These are phyloP conservation scores for Salix purpurea DNA, from an alignment of 345 rosid genomes.

Conservation along the genomic window DNA sequence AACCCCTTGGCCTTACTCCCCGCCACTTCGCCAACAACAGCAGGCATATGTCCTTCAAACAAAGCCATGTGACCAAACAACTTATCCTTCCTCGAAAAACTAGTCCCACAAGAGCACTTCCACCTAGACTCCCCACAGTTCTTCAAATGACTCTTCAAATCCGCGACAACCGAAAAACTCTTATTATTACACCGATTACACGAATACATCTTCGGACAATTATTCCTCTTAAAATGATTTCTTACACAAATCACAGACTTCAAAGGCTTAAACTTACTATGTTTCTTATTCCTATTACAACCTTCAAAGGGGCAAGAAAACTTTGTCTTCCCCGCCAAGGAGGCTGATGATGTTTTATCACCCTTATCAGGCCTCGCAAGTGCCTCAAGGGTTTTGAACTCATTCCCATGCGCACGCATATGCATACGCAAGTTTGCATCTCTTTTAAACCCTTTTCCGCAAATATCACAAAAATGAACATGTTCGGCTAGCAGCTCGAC, in stretches of 20 bases:
- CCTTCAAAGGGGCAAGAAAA: slow-evolving; percentile 70
- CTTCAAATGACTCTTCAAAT: slow-evolving; percentile 62
- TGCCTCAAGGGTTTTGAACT: slow-evolving; percentile 61
- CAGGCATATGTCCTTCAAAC: slow-evolving; percentile 81
- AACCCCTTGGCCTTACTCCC: slow-evolving; percentile 3
- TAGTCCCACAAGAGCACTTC: slow-evolving; percentile 67
- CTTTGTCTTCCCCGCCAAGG: slow-evolving; percentile 8
- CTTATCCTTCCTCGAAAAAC: slow-evolving; percentile 69
- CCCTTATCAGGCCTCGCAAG: slow-evolving; percentile 37
- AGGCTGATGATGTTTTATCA: not conserved
- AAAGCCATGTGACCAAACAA: slow-evolving; percentile 63
- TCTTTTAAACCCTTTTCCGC: slow-evolving; percentile 74
- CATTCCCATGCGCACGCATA: slow-evolving; percentile 75
- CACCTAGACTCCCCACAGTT: slow-evolving; percentile 62
- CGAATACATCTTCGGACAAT: slow-evolving; percentile 64
- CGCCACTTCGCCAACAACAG: slow-evolving; percentile 21
- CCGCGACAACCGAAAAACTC: slow-evolving; percentile 57
- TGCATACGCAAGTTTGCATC: slow-evolving; percentile 79
- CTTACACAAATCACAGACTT: slow-evolving; percentile 59
- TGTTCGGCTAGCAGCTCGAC: slow-evolving; percentile 63
- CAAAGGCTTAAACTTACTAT: slow-evolving; percentile 50
- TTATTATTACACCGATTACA: slow-evolving; percentile 59
- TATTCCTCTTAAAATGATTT: slow-evolving; percentile 77
- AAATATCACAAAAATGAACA: slow-evolving; percentile 62
- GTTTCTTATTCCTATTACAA: slow-evolving; percentile 55